Evolutionary conservation across 2,329 filamentous ascomycete genomes (phyloP).

Genomic region (Phaeophleospora eucalypticola): DNA sequence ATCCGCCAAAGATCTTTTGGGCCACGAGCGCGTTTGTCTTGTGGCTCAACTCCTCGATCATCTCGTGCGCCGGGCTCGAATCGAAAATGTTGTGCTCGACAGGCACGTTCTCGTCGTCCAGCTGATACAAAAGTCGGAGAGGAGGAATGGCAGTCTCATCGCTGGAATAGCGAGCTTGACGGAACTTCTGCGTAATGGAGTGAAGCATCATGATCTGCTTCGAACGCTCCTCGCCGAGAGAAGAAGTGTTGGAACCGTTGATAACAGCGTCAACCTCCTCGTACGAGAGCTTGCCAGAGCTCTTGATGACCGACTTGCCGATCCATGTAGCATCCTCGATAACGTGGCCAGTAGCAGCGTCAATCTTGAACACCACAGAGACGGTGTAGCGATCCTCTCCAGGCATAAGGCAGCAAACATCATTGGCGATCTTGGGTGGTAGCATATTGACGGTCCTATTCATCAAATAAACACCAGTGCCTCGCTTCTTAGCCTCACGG

Average conservation of each 20-base stretch:
- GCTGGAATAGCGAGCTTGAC: constrained; percentile 72
- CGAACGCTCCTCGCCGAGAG: constrained; percentile 61
- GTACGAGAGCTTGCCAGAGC: constrained; percentile 77
- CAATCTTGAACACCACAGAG: constrained; percentile 88
- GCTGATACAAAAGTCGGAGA: constrained; percentile 82
- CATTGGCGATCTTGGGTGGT: constrained; percentile 76
- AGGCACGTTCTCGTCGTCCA: constrained; percentile 96
- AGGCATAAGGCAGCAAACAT: constrained; percentile 82
- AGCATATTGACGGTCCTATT: constrained; percentile 86
- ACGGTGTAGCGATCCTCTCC: constrained; percentile 87
- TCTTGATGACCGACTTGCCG: constrained; percentile 91
- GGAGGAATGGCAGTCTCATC: constrained; percentile 78
- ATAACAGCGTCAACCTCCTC: constrained; percentile 82
- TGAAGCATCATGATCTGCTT: constrained; percentile 79
- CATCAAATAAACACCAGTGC: constrained; percentile 90
- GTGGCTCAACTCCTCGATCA: constrained; percentile 92
- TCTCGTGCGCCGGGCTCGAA: constrained; percentile 80
- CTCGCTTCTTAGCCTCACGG: constrained; percentile 95
- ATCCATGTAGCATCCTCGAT: constrained; percentile 88
- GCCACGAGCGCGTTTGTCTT: constrained; percentile 89
- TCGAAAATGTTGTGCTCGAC: constrained; percentile 96
- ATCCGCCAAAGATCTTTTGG: constrained; percentile 69
- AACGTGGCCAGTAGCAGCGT: constrained; percentile 71
- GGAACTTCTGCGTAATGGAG: constrained; percentile 81
- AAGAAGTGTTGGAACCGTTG: constrained; percentile 51